Conservation (phyloP, 2,329 filamentous ascomycete species). For the Echinosphaeria canescens region DNA sequence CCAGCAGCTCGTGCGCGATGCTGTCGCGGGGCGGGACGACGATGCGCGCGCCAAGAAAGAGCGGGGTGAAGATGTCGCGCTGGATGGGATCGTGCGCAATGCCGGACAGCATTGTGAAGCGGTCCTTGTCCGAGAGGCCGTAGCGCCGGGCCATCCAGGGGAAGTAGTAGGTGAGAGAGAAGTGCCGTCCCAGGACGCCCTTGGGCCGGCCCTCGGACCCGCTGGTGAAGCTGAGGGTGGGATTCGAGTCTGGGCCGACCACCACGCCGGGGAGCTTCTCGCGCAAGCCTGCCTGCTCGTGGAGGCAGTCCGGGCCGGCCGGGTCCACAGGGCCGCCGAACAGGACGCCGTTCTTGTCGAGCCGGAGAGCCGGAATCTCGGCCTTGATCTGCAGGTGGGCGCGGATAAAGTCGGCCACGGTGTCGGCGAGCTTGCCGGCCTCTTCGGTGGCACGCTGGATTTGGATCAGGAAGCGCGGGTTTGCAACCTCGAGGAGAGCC, state of each 20-base stretch:
- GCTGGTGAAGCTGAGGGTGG: constrained; percentile 53
- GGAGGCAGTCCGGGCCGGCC: constrained; percentile 39
- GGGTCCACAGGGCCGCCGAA: constrained; percentile 45
- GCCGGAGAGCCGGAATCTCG: constrained; percentile 49
- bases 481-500: constrained; percentile 64
- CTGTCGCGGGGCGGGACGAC: constrained; percentile 63
- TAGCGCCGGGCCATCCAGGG: constrained; percentile 86
- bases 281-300: constrained; percentile 26
- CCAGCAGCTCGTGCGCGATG: constrained; percentile 68
- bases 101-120: constrained; percentile 67
- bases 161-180: constrained; percentile 68
- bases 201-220: constrained; percentile 67
- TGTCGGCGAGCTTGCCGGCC: constrained; percentile 25
- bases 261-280: constrained; percentile 48
- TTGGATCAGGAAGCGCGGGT: constrained; percentile 47
- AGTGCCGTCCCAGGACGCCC: constrained; percentile 76
- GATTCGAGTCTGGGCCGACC: constrained; percentile 69
- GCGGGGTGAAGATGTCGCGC: constrained; percentile 69
- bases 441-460: constrained; percentile 54
- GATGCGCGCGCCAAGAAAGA: constrained; percentile 66
- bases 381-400: constrained; percentile 52
- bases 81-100: constrained; percentile 60
- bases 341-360: constrained; percentile 50
- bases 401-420: constrained; percentile 42
- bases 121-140: constrained; percentile 44